Evolutionary conservation across 176 grass and related monocot genomes (phyloP).

Genomic region (Oryza meridionalis): DNA sequence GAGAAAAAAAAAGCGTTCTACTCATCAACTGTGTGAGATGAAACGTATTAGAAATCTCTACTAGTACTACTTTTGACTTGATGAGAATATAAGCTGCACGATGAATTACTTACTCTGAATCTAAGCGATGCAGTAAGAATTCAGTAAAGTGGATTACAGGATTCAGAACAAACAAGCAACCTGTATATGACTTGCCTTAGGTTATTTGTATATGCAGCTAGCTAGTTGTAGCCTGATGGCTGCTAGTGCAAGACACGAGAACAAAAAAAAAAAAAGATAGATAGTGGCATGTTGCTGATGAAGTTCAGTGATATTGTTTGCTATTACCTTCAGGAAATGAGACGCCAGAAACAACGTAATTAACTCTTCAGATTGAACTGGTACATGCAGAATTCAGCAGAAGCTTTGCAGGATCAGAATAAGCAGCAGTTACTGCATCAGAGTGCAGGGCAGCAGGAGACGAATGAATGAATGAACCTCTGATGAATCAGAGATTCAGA

Average conservation of each 20-base stretch:
- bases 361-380: neutral
- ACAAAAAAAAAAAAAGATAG: neutral
- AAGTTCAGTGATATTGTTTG: neutral
- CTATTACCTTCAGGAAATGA: conserved; percentile 23
- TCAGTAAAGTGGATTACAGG: conserved; percentile 22
- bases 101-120: neutral
- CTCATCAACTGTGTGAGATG: neutral
- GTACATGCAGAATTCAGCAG: neutral
- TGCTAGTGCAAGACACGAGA: neutral
- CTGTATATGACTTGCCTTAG: neutral
- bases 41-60: neutral
- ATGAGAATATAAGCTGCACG: neutral
- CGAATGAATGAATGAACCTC: neutral
- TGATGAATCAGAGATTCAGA: neutral
- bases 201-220: neutral
- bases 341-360: neutral
- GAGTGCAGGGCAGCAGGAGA: neutral
- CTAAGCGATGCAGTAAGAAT: neutral
- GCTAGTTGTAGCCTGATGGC: neutral
- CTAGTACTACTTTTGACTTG: neutral
- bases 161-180: conserved; percentile 33
- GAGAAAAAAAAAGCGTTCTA: neutral
- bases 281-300: neutral
- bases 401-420: neutral
- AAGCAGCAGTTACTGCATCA: neutral